Percentiles rank a stretch among this genome's conserved stretches.
Conservation (phyloP, 306 rosid genomes). For the Medicago lupulina region DNA sequence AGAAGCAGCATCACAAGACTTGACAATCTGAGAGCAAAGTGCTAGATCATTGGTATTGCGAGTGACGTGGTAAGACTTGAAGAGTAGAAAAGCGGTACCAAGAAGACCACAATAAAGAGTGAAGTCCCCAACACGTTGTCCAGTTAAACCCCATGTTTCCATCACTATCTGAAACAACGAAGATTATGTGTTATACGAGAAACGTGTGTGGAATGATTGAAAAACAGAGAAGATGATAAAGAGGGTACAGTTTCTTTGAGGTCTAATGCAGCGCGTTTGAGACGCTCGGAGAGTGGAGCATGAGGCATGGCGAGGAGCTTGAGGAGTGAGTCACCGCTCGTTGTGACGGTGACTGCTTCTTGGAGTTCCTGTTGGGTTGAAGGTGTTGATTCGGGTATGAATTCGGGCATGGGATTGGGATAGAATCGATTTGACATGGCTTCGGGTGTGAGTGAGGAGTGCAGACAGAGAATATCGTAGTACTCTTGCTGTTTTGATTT, state of each 20-base stretch:
- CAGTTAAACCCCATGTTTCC: slow-evolving; percentile 64
- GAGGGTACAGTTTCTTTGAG: slow-evolving; percentile 67
- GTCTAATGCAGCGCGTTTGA: slow-evolving; percentile 81
- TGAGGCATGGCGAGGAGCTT: slow-evolving; percentile 69
- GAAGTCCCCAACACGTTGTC: slow-evolving; percentile 56
- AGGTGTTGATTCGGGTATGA: slow-evolving; percentile 57
- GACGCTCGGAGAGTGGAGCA: slow-evolving; percentile 59
- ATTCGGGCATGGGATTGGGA: slow-evolving; percentile 64
- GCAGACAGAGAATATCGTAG: not conserved
- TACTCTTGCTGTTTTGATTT: too few relatives aligned
- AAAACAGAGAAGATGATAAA: not conserved
- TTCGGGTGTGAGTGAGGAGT: not conserved
- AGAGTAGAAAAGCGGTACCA: slow-evolving; percentile 74
- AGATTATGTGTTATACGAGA: slow-evolving; percentile 28
- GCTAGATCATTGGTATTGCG: slow-evolving; percentile 56
- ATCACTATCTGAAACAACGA: slow-evolving; percentile 62
- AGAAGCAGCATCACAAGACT: slow-evolving; percentile 76
- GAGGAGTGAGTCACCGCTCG: slow-evolving; percentile 41
- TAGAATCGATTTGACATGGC: slow-evolving; percentile 72
- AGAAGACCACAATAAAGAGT: slow-evolving; percentile 74
- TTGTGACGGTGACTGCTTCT: slow-evolving; percentile 35
- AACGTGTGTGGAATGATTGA: not conserved
- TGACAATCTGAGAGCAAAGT: slow-evolving; percentile 66
- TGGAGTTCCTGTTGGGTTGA: slow-evolving; percentile 42
- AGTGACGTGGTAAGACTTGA: slow-evolving; percentile 60